phyloP scores from a whole-genome alignment of 371 early-diverging fungal species.

The Smittium mucronatum region DNA sequence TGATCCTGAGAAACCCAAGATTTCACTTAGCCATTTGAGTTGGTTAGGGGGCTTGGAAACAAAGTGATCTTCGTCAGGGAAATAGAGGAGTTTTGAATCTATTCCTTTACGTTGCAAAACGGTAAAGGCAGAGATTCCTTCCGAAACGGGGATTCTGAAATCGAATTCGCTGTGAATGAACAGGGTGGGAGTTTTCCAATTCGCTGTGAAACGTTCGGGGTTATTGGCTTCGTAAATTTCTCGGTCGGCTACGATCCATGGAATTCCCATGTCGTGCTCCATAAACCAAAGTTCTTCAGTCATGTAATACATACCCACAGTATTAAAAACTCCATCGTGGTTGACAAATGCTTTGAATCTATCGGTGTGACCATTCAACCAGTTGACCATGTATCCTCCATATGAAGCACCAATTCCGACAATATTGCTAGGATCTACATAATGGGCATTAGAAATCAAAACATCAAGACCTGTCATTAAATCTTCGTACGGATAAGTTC shows the following conservation, averaged over 20 bases:
- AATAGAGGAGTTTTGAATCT: conserved; percentile 55
- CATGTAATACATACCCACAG: conserved; percentile 46
- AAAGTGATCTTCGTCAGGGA: conserved; percentile 67
- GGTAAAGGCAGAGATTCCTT: conserved; percentile 65
- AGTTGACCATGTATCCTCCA: conserved; percentile 78
- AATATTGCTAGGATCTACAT: conserved; percentile 45
- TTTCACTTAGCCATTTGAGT: conserved; percentile 60
- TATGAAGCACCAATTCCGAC: conserved; percentile 67
- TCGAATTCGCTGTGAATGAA: conserved; percentile 59
- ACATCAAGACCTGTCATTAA: conserved; percentile 59
- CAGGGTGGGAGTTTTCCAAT: conserved; percentile 71
- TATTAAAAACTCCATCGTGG: conserved; percentile 72
- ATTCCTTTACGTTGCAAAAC: conserved; percentile 62
- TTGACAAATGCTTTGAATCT: conserved; percentile 62
- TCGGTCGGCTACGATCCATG: conserved; percentile 44
- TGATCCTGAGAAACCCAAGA: conserved; percentile 42
- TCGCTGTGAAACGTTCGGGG: conserved; percentile 51
- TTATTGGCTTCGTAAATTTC: conserved; percentile 50
- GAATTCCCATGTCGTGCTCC: conserved; percentile 62
- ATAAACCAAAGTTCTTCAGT: conserved; percentile 67
- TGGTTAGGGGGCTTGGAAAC: conserved; percentile 64
- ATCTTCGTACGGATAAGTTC: conserved; percentile 58
- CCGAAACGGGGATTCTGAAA: conserved; percentile 52
- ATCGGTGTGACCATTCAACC: conserved; percentile 54
- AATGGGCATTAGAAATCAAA: conserved; percentile 41